Conservation (phyloP, 2,329 filamentous ascomycete genomes). For the Endoconidiophora polonica region DNA sequence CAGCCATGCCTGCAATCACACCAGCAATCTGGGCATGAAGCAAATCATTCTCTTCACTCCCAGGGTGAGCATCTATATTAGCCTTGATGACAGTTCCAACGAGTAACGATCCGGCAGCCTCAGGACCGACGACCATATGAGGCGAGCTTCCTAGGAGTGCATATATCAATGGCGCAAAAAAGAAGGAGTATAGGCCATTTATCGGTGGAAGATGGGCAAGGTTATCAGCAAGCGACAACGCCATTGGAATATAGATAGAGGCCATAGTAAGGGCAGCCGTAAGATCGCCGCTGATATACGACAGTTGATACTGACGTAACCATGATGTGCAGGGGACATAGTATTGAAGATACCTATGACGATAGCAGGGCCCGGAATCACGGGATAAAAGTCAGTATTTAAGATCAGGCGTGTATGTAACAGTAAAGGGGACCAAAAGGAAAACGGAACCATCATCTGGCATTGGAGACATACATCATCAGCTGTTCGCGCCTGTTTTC, state of each 20-base stretch:
- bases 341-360: conserved; percentile 65
- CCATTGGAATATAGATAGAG: conserved; percentile 98
- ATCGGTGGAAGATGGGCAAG: conserved; percentile 85
- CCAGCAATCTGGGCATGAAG: conserved; percentile 73
- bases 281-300: conserved; percentile 71
- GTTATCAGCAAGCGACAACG: conserved; percentile 80
- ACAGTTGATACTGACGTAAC: conserved; percentile 72
- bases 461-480: conserved; percentile 4
- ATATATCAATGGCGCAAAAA: conserved; percentile 83
- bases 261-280: conserved; percentile 85
- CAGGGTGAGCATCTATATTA: conserved; percentile 52
- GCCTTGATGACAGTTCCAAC: conserved; percentile 73
- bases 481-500: conserved; percentile 2
- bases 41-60: conserved; percentile 43
- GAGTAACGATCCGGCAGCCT: conserved; percentile 81
- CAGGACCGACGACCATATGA: conserved; percentile 84
- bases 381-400: background rate
- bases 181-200: conserved; percentile 85
- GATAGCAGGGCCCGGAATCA: background rate
- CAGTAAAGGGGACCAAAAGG: background rate
- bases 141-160: conserved; percentile 81
- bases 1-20: conserved; percentile 73
- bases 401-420: background rate
- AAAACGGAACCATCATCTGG: background rate
- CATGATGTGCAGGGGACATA: conserved; percentile 86